A percentile compares a stretch with the other conserved stretches of the same genome.
Evolutionary conservation across 1,139 yeast genomes (phyloP).

Genomic region (Yamadazyma kanchanaburiensis): DNA sequence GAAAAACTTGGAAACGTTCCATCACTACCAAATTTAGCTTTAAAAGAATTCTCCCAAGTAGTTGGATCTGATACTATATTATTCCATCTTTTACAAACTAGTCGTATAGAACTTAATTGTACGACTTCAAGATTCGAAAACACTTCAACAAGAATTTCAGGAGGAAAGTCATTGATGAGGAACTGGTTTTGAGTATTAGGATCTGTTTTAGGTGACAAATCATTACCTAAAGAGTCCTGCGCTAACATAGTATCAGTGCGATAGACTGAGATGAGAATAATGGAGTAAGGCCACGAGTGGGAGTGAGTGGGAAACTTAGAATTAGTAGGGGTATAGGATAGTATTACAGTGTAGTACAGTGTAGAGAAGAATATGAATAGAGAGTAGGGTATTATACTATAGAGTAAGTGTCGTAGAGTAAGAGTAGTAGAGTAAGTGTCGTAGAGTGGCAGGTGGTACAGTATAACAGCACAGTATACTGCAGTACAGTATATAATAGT

Average conservation of each 20-base stretch:
- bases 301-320: too few relatives aligned
- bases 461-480: too few relatives aligned
- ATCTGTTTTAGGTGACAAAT: constrained; percentile 2
- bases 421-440: too few relatives aligned
- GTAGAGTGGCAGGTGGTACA: too few relatives aligned
- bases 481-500: too few relatives aligned
- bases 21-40: constrained; percentile 39
- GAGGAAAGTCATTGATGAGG: constrained; percentile 44
- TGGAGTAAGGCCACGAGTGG: too few relatives aligned
- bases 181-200: neutral
- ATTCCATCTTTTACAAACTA: constrained; percentile 55
- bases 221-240: constrained; percentile 13
- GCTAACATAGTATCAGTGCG: constrained; percentile 3
- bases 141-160: constrained; percentile 54
- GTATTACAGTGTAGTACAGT: too few relatives aligned
- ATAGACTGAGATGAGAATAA: too few relatives aligned
- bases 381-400: too few relatives aligned
- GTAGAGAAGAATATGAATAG: too few relatives aligned
- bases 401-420: too few relatives aligned
- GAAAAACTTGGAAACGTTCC: constrained; percentile 55
- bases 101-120: constrained; percentile 46
- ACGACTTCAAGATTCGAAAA: constrained; percentile 56
- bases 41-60: constrained; percentile 61
- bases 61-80: constrained; percentile 51
- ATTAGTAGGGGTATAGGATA: too few relatives aligned